A percentile compares a stretch with the other conserved stretches of the same genome.
Conservation (phyloP, 345 rosid genomes). For the Gossypium australe region DNA sequence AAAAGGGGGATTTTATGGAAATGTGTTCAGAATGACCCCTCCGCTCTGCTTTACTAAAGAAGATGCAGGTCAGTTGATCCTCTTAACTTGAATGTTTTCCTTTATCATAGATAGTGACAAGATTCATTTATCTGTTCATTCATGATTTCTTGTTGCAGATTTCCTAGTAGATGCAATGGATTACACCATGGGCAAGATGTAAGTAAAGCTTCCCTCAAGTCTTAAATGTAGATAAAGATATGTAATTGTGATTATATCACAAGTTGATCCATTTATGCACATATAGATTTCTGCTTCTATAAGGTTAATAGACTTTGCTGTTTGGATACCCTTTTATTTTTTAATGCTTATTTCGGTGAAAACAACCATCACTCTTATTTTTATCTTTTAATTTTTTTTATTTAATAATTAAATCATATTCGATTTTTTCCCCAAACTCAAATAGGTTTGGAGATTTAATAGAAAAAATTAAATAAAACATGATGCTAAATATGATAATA, state of each 20-base stretch:
- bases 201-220: slow-evolving; percentile 20
- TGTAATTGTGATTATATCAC: slow-evolving; percentile 11
- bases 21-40: slow-evolving; percentile 88
- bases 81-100: neutral
- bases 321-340: neutral
- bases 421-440: too few relatives aligned
- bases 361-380: too few relatives aligned
- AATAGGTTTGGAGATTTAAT: too few relatives aligned
- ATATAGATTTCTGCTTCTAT: slow-evolving; percentile 12
- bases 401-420: too few relatives aligned
- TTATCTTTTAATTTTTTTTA: too few relatives aligned
- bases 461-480: too few relatives aligned
- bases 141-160: slow-evolving; percentile 39
- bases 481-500: too few relatives aligned
- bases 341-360: too few relatives aligned
- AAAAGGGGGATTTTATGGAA: slow-evolving; percentile 83
- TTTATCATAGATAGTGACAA: neutral
- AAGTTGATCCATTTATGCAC: slow-evolving; percentile 6
- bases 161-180: slow-evolving; percentile 82
- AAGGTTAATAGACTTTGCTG: neutral
- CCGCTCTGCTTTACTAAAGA: slow-evolving; percentile 91
- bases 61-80: slow-evolving; percentile 63
- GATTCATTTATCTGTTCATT: neutral
- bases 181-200: slow-evolving; percentile 62
- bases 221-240: neutral